phyloP scores from a whole-genome alignment of 2,329 filamentous ascomycete species.

The Clonostachys rosea region DNA sequence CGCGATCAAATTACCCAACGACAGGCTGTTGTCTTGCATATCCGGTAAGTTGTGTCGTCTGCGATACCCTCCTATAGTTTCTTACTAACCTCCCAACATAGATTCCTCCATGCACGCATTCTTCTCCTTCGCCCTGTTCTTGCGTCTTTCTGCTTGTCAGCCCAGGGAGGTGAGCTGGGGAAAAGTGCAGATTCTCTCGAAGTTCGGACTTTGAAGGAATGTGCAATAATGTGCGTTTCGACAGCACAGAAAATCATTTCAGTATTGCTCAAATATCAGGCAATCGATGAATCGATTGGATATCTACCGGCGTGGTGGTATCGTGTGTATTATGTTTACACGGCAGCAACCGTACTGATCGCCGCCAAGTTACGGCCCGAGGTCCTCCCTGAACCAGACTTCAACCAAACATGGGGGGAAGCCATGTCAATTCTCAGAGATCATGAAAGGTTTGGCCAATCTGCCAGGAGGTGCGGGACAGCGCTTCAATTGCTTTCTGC shows the following conservation, averaged over 20 bases:
- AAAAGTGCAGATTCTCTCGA: conserved; percentile 11
- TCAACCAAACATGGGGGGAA: conserved; percentile 21
- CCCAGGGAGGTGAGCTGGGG: not conserved
- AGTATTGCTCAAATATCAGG: conserved; percentile 18
- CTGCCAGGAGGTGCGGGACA: conserved; percentile 21
- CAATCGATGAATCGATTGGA: conserved; percentile 20
- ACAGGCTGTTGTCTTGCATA: conserved; percentile 23
- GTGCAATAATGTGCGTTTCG: conserved; percentile 24
- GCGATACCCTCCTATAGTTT: too few relatives aligned
- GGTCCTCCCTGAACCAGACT: conserved; percentile 14
- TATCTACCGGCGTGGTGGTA: conserved; percentile 33
- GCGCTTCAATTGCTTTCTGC: conserved; percentile 25
- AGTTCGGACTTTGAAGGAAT: conserved; percentile 20
- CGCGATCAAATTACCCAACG: conserved; percentile 16
- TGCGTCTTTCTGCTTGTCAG: conserved; percentile 20
- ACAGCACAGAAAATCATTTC: conserved; percentile 24
- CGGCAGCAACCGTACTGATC: conserved; percentile 26
- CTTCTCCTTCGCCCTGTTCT: conserved; percentile 23
- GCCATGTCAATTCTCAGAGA: conserved; percentile 22
- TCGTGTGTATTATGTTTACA: conserved; percentile 28
- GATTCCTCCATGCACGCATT: conserved; percentile 25
- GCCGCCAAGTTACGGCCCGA: conserved; percentile 25
- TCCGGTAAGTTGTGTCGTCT: conserved; percentile 15
- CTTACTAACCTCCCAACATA: not conserved
- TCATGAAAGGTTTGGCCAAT: conserved; percentile 24